These are phyloP conservation scores for Cinchona pubescens DNA, from an alignment of 257 asterid species.

Conservation along the genomic window DNA sequence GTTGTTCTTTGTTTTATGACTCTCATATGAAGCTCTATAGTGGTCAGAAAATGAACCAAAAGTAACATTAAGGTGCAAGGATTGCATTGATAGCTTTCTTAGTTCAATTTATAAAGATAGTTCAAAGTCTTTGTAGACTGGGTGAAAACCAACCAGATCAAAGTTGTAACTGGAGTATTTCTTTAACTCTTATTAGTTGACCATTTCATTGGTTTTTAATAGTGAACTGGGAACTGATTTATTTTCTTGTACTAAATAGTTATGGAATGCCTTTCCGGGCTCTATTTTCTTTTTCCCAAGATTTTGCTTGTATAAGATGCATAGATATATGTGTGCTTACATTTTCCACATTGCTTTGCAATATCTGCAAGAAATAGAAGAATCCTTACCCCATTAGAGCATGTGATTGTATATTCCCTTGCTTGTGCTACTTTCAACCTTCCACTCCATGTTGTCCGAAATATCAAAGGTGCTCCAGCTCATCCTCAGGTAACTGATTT, in stretches of 20 bases:
- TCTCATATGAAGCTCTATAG: slow-evolving; percentile 61
- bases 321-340: slow-evolving; percentile 88
- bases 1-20: slow-evolving; percentile 19
- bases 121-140: slow-evolving; percentile 77
- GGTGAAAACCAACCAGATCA: slow-evolving; percentile 72
- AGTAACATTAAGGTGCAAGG: slow-evolving; percentile 70
- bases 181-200: neutral
- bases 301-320: slow-evolving; percentile 81
- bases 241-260: neutral
- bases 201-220: neutral
- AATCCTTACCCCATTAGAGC: slow-evolving; percentile 61
- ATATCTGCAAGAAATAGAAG: slow-evolving; percentile 78
- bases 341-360: slow-evolving; percentile 69
- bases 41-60: slow-evolving; percentile 87
- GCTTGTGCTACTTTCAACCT: slow-evolving; percentile 89
- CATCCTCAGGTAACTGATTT: slow-evolving; percentile 77
- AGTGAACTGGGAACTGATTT: neutral
- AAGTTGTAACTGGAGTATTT: slow-evolving; percentile 56
- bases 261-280: slow-evolving; percentile 8
- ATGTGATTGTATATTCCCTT: slow-evolving; percentile 70
- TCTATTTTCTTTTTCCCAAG: slow-evolving; percentile 32
- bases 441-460: slow-evolving; percentile 53
- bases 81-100: slow-evolving; percentile 78
- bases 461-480: slow-evolving; percentile 65
- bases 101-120: slow-evolving; percentile 87